Evolutionary conservation across 1,139 yeast species (phyloP).

Genomic region (Yamadazyma siamensis): DNA sequence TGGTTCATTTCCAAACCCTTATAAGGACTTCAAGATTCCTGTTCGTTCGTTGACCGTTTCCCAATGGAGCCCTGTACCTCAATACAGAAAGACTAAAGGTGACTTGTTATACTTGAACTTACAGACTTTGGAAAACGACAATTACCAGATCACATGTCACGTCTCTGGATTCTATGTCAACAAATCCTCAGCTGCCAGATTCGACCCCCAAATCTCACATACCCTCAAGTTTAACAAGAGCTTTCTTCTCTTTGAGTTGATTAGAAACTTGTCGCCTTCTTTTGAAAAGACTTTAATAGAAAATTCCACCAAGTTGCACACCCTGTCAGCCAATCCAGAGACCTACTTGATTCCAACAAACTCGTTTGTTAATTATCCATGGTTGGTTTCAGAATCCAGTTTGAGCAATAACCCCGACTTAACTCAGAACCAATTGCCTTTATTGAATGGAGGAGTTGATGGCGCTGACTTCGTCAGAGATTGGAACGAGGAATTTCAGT

Average conservation of each 20-base stretch:
- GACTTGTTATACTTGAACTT: slow-evolving; percentile 74
- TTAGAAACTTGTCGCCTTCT: slow-evolving; percentile 53
- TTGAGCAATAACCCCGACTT: slow-evolving; percentile 47
- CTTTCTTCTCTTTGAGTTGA: slow-evolving; percentile 52
- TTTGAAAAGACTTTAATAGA: slow-evolving; percentile 39
- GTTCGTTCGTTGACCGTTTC: slow-evolving; percentile 62
- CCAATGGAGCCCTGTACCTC: slow-evolving; percentile 89
- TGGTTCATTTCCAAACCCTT: slow-evolving; percentile 8
- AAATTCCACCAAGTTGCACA: slow-evolving; percentile 40
- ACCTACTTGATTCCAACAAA: slow-evolving; percentile 60
- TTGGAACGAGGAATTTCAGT: slow-evolving; percentile 90
- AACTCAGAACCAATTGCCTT: slow-evolving; percentile 60
- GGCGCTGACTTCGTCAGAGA: slow-evolving; percentile 62
- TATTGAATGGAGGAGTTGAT: slow-evolving; percentile 53
- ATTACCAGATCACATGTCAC: slow-evolving; percentile 72
- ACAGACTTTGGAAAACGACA: slow-evolving; percentile 79
- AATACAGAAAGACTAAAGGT: slow-evolving; percentile 59
- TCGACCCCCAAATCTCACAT: slow-evolving; percentile 60
- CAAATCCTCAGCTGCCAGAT: slow-evolving; percentile 61
- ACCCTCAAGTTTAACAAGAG: slow-evolving; percentile 31
- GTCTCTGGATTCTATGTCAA: slow-evolving; percentile 77
- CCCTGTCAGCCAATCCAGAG: slow-evolving; percentile 50
- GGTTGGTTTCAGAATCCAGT: slow-evolving; percentile 52
- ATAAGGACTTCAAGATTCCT: slow-evolving; percentile 19
- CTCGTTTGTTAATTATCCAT: slow-evolving; percentile 64